Base-by-base conservation (phyloP, 768 basidiomycete genomes). In the Auriscalpium vulgare region DNA sequence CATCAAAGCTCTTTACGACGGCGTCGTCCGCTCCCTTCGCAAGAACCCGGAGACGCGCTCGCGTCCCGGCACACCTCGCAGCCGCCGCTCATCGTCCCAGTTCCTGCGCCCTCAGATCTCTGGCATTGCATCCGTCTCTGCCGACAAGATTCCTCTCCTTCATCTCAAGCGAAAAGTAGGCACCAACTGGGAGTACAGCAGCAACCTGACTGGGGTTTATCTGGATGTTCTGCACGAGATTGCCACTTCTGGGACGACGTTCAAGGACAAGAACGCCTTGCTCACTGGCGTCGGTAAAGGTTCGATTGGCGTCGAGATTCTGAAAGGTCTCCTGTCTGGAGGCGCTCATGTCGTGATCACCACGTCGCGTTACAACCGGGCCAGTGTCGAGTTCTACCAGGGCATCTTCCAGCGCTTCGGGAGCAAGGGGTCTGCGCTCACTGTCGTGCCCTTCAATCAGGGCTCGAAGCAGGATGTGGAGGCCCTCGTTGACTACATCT, bases 371-470 rank as follows among this genome's bases (percentile, higher is more conserved):
- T 98, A 97, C 75, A 95, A 80, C 69, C 92, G 97, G 59, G 83
- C 91, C 54, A 91, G 88, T 11, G 95, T 99, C 58, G 95, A 97
- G 71, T 99, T 95, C 72, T 99, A 99, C 72, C 97, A 99, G 69
- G 87, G 87, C 47, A 95, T 98, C 71, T 99, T 88, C 83, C 97
- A 98, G 71, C 86, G 88, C 57, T 87, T 86, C 65, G 97, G 97
- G 17, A 92, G 91, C 63, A 87, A 91, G 61, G 95, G 95, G 9
- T 95, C 95, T n/a, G 90, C 93, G 17, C 79, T 99, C 47, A 94
- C 94, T 11, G 95, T 99, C 51, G 95, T 99, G 37, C 97, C 97
- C 13, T 99, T 98, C 83, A 99, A 99, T 67, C 95, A 98, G 70
- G 97, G 90, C 34, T 98, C 97, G 4, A 97, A 93, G 72, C 97